A percentile compares a stretch with the other conserved stretches of the same genome.
These are phyloP conservation scores for Alternaria metachromatica DNA, from an alignment of 2,329 filamentous ascomycete species.

Conservation along the genomic window DNA sequence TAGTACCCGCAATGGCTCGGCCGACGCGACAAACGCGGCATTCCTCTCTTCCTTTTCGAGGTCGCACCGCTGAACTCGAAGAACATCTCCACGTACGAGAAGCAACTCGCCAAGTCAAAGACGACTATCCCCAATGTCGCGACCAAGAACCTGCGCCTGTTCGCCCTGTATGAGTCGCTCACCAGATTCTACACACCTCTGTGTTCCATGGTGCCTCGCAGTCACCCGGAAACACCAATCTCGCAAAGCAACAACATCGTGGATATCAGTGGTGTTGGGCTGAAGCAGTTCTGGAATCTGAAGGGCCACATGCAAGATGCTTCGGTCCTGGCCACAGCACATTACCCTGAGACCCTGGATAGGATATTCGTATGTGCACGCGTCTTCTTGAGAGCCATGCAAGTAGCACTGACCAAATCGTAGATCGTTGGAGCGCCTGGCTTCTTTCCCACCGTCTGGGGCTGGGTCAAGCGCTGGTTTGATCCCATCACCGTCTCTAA, in stretches of 20 bases:
- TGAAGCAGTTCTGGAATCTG: constrained; percentile 96
- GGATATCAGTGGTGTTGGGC: constrained; percentile 83
- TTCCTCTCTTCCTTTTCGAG: constrained; percentile 90
- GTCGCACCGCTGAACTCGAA: constrained; percentile 84
- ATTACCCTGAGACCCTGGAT: constrained; percentile 94
- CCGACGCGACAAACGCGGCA: constrained; percentile 85
- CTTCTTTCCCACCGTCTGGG: constrained; percentile 93
- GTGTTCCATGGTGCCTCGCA: constrained; percentile 78
- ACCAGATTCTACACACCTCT: constrained; percentile 86
- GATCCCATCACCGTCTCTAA: constrained; percentile 84
- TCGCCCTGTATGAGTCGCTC: constrained; percentile 92
- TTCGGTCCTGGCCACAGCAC: constrained; percentile 83
- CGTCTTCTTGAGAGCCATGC: background rate
- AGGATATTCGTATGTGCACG: constrained; percentile 67
- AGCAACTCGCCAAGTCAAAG: constrained; percentile 63
- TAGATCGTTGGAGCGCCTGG: constrained; percentile 85
- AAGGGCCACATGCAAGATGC: constrained; percentile 94
- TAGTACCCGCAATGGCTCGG: constrained; percentile 96
- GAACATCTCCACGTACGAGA: constrained; percentile 80
- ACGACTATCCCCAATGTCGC: constrained; percentile 69
- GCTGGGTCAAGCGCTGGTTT: constrained; percentile 95
- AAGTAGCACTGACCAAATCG: constrained; percentile 4
- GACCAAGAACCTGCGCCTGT: constrained; percentile 80
- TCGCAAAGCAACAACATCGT: constrained; percentile 95
- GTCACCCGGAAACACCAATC: constrained; percentile 80